phyloP scores from a whole-genome alignment of 2,329 filamentous ascomycete genomes.

The Colletotrichum lupini region DNA sequence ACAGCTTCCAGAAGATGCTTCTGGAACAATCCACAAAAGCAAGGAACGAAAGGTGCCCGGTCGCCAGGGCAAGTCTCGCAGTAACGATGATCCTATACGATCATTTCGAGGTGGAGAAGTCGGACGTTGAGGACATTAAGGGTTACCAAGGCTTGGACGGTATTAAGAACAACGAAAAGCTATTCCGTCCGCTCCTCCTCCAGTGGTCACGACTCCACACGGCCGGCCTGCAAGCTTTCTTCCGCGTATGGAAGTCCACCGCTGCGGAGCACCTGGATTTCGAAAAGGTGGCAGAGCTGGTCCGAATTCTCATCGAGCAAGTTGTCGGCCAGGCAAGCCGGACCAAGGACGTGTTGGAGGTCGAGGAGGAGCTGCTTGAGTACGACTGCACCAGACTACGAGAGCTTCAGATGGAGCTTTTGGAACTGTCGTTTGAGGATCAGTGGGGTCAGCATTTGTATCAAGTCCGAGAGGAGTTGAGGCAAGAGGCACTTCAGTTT shows the following conservation, averaged over 20 bases:
- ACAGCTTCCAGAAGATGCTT: conserved; percentile 90
- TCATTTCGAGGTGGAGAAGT: conserved; percentile 92
- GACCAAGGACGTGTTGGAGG: conserved; percentile 84
- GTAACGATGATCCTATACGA: conserved; percentile 92
- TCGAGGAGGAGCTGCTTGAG: conserved; percentile 89
- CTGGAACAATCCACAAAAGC: conserved; percentile 86
- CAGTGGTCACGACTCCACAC: conserved; percentile 95
- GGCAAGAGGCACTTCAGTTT: conserved; percentile 92
- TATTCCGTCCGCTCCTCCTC: conserved; percentile 87
- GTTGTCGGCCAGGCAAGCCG: conserved; percentile 85
- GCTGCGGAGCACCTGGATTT: conserved; percentile 89
- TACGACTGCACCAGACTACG: conserved; percentile 84
- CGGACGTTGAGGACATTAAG: conserved; percentile 82
- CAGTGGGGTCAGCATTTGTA: conserved; percentile 91
- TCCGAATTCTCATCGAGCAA: conserved; percentile 90
- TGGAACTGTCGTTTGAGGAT: conserved; percentile 92
- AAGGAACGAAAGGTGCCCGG: conserved; percentile 79
- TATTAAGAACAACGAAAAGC: conserved; percentile 81
- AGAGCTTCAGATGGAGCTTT: conserved; percentile 90
- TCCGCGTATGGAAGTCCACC: conserved; percentile 92
- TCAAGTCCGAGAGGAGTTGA: conserved; percentile 91
- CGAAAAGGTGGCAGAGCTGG: conserved; percentile 90
- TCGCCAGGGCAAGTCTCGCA: conserved; percentile 86
- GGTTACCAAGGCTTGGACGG: conserved; percentile 80
- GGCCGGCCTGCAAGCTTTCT: conserved; percentile 85